Conservation (phyloP, 2,329 filamentous ascomycete genomes). For the Arachnopeziza araneosa region DNA sequence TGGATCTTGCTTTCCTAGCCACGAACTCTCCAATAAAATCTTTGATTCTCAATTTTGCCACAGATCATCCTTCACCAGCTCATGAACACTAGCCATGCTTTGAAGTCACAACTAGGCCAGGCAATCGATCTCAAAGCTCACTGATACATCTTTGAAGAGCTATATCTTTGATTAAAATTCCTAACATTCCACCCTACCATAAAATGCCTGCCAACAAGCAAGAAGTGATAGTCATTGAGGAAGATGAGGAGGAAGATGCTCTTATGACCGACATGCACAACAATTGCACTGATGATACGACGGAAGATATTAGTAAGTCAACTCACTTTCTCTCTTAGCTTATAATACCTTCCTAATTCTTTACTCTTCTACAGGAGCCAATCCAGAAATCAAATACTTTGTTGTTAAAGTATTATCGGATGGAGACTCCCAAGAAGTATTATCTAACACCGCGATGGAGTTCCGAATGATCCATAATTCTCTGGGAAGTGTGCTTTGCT, state of each 20-base stretch:
- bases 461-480: not conserved
- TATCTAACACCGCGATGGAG: not conserved
- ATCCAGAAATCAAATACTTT: too few species aligned
- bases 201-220: not conserved
- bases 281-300: not conserved
- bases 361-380: not conserved
- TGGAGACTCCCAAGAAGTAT: not conserved
- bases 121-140: too few species aligned
- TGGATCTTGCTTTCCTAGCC: not conserved
- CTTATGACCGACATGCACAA: conserved; percentile 3
- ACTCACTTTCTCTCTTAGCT: not conserved
- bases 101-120: too few species aligned
- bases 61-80: too few species aligned
- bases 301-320: not conserved
- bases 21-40: too few species aligned
- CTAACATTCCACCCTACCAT: not conserved
- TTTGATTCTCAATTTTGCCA: too few species aligned
- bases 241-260: not conserved
- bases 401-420: too few species aligned
- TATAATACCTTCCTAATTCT: not conserved
- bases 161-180: not conserved
- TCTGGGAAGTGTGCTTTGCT: not conserved
- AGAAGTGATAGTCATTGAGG: conserved; percentile 5
- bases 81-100: too few species aligned
- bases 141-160: not conserved